These are phyloP conservation scores for Gracilaria caudata DNA, from an alignment of 23 red algal genomes.

Conservation along the genomic window DNA sequence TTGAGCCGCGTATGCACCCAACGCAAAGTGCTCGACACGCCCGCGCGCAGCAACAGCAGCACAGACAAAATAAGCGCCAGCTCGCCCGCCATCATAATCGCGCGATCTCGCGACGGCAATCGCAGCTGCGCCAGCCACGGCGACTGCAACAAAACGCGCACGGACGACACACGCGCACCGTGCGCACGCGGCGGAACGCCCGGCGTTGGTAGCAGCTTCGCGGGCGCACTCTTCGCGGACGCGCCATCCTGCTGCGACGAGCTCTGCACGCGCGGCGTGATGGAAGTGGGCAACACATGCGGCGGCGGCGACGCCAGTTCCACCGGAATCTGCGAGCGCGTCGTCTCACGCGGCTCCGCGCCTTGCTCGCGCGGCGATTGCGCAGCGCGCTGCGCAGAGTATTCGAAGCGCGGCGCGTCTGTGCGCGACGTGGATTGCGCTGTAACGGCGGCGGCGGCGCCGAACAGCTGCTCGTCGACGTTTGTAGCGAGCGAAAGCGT, in stretches of 20 bases:
- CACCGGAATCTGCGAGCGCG: background rate
- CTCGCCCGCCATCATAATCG: constrained; percentile 72
- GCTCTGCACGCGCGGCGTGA: constrained; percentile 4
- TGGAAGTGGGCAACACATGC: constrained; percentile 23
- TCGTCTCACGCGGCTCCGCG: background rate
- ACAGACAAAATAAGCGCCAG: constrained; percentile 66
- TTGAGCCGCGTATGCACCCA: constrained; percentile 91
- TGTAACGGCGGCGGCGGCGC: background rate
- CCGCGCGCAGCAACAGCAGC: constrained; percentile 83
- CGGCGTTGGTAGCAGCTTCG: background rate
- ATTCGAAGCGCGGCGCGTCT: constrained; percentile 1
- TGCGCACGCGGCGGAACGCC: background rate
- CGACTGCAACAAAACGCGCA: constrained; percentile 19
- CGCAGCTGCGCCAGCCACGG: constrained; percentile 23
- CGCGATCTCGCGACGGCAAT: constrained; percentile 40
- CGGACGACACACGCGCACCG: background rate
- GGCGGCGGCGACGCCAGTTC: background rate
- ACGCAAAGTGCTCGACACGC: constrained; percentile 80
- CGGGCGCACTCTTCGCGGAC: background rate
- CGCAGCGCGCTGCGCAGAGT: background rate
- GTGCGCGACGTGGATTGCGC: background rate
- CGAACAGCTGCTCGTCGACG: no score
- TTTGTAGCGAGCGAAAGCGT: background rate
- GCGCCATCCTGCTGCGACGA: background rate
- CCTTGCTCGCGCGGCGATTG: background rate